Percentiles rank a stretch among this genome's conserved stretches.
phyloP scores from a whole-genome alignment of 768 basidiomycete species.

The Leccinum subtestaceum region DNA sequence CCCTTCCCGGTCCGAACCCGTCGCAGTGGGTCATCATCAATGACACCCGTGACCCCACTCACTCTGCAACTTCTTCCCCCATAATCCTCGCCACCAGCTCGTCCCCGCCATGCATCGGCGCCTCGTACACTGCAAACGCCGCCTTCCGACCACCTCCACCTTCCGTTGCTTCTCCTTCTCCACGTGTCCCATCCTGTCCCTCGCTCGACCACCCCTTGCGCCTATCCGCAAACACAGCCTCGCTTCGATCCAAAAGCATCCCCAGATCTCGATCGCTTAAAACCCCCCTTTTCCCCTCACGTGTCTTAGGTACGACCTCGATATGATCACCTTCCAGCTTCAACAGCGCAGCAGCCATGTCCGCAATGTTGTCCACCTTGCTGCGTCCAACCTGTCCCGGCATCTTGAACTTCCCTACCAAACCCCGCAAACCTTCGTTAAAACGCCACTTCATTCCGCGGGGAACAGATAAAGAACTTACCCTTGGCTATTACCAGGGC shows the following conservation, averaged over 20 bases:
- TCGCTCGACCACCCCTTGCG: constrained; percentile 71
- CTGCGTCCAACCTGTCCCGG: constrained; percentile 54
- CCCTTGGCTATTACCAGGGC: constrained; percentile 94
- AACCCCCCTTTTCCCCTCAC: constrained; percentile 63
- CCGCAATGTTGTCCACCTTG: constrained; percentile 67
- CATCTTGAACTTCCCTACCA: constrained; percentile 76
- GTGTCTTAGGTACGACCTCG: constrained; percentile 72
- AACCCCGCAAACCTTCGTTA: background rate
- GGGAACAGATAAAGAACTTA: constrained; percentile 20
- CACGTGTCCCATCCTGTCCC: background rate
- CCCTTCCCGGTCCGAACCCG: background rate
- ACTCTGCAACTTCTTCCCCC: constrained; percentile 39
- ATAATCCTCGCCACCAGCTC: constrained; percentile 70
- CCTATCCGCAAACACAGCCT: constrained; percentile 68
- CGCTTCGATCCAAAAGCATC: constrained; percentile 74
- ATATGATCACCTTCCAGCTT: constrained; percentile 87
- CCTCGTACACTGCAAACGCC: constrained; percentile 78
- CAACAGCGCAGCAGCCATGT: constrained; percentile 76
- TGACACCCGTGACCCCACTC: background rate
- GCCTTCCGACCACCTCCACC: constrained; percentile 34
- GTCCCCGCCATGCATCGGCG: constrained; percentile 58
- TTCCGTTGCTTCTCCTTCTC: constrained; percentile 5
- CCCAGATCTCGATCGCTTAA: constrained; percentile 82
- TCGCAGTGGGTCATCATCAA: background rate
- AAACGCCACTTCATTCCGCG: background rate